Percentiles rank a stretch among this genome's conserved stretches.
Evolutionary conservation across 1,139 yeast genomes (phyloP).

Genomic region (Geotrichum australiense): DNA sequence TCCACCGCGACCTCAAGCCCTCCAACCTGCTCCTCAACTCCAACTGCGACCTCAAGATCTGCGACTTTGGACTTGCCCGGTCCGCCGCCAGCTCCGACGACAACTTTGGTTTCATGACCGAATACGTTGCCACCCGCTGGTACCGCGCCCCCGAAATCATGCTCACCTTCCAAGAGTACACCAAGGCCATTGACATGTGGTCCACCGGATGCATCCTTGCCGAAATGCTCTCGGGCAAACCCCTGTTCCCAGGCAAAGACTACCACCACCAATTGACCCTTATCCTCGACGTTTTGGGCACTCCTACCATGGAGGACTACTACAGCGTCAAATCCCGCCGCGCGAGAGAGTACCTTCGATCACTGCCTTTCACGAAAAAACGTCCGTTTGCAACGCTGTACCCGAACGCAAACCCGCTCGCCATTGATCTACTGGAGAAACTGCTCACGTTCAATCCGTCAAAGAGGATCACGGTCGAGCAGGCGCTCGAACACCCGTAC

Average conservation of each 20-base stretch:
- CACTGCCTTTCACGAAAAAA: conserved; percentile 60
- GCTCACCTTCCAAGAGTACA: conserved; percentile 88
- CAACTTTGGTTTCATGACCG: conserved; percentile 77
- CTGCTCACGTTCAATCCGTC: conserved; percentile 76
- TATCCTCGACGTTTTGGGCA: conserved; percentile 83
- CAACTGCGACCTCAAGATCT: conserved; percentile 86
- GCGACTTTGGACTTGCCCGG: conserved; percentile 93
- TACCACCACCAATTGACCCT: conserved; percentile 84
- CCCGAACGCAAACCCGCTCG: conserved; percentile 55
- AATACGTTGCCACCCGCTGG: conserved; percentile 97
- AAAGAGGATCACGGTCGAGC: conserved; percentile 69
- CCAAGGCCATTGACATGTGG: conserved; percentile 96
- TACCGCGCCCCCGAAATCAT: conserved; percentile 96
- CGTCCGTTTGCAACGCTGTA: conserved; percentile 50
- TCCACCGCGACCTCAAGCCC: conserved; percentile 92
- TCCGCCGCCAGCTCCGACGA: conserved; percentile 47
- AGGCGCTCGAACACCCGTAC: conserved; percentile 80
- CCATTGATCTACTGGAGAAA: conserved; percentile 67
- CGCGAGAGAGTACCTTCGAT: conserved; percentile 78
- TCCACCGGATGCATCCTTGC: conserved; percentile 94
- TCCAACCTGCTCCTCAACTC: conserved; percentile 79
- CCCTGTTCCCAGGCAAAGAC: conserved; percentile 91
- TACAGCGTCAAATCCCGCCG: conserved; percentile 71
- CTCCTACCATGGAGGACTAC: conserved; percentile 80
- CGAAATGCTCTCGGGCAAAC: conserved; percentile 80